These are phyloP conservation scores for Megacollybia marginata DNA, from an alignment of 768 basidiomycete genomes.

Conservation along the genomic window DNA sequence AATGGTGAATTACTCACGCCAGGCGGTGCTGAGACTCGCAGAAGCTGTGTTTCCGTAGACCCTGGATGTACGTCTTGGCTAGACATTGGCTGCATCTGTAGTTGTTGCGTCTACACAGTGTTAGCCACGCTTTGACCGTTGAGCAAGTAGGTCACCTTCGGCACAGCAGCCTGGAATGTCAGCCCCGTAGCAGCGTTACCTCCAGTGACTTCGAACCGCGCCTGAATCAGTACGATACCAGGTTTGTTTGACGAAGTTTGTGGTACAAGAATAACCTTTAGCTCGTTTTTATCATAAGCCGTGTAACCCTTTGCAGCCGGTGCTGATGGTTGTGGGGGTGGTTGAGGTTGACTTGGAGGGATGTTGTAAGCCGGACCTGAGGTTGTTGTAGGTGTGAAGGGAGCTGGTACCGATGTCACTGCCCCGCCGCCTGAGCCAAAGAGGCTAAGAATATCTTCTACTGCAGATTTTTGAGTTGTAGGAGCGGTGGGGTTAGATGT, in stretches of 20 bases:
- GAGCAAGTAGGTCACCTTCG: conserved; percentile 53
- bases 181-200: conserved; percentile 47
- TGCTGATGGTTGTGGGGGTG: conserved; percentile 23
- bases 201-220: conserved; percentile 72
- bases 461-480: conserved; percentile 46
- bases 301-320: conserved; percentile 56
- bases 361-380: conserved; percentile 26
- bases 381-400: conserved; percentile 15
- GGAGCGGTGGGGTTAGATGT: conserved; percentile 31
- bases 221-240: conserved; percentile 87
- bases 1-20: conserved; percentile 53
- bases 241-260: conserved; percentile 73
- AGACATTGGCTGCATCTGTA: conserved; percentile 98
- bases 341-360: conserved; percentile 28
- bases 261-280: conserved; percentile 86
- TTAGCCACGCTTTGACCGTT: background rate
- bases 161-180: conserved; percentile 96
- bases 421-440: conserved; percentile 52
- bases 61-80: conserved; percentile 74
- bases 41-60: conserved; percentile 85
- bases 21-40: conserved; percentile 83
- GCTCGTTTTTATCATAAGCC: conserved; percentile 87
- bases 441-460: conserved; percentile 88
- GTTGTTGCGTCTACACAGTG: conserved; percentile 77
- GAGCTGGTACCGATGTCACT: conserved; percentile 19